Base-by-base conservation (phyloP, 176 grass and related monocot species). In the Carex parvula region DNA sequence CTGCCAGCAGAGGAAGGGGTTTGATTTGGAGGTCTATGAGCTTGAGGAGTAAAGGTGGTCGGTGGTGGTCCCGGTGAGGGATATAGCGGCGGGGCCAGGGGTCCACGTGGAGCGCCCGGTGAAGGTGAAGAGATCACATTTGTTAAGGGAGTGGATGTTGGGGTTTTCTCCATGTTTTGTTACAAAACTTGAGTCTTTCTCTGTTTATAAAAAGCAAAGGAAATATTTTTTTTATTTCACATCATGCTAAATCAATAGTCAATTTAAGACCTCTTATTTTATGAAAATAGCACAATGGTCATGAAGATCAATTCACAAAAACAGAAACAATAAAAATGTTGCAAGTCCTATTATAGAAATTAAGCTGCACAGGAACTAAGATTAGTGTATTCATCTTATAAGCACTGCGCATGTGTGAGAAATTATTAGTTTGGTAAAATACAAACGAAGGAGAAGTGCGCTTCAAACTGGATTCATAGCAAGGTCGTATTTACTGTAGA, bases 1-100 rank as follows among this genome's bases (percentile, higher is more conserved):
- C 85, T 63, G 80, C 76, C 79, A 81, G 59, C 60, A 4, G 59
- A 81, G 57, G 79, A 81, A 64, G 56, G 59, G 41, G 13, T 48
- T 56, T 81, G 79, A 41, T 42, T 60, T 44, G 30, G 79, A 78
- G 73, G 73, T 78, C 73, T 54, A 26, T 44, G 59, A 64, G 79
- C 35, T 81, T 64, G 59, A 62, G 79, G 79, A 6, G 59, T 81
- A 30, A 81, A 81, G 61, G 62, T 52, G 15, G 61, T 66, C 1
- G 80, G 80, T 0, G 80, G 80, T 18, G 62, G 58, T 32, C 73
- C 73, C 2, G 73, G 73, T 32, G 73, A 78, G 15, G 50, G 73
- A 57, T 57, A 78, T 8, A 57, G 24, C 18, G 73, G 26, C 2
- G 73, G 73, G 14, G 52, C 21, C 73, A 33, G 7, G 50, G 73